These are phyloP conservation scores for Cladosporium austrohemisphaericum DNA, from an alignment of 2,329 filamentous ascomycete species.

Conservation along the genomic window DNA sequence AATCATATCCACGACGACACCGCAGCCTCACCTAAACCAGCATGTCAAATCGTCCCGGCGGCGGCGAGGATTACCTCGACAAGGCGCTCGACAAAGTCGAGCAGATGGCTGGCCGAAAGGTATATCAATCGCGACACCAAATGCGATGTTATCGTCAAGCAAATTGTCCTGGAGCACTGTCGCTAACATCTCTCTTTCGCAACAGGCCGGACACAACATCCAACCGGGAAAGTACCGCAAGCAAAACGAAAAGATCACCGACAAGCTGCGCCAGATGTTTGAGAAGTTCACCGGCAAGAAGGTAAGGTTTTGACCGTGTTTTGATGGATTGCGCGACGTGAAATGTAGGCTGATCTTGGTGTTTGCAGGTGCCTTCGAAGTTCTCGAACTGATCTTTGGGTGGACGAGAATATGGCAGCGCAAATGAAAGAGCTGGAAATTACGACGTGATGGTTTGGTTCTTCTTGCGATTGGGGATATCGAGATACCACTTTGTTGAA, in stretches of 20 bases:
- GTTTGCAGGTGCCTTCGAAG: slow-evolving; percentile 9
- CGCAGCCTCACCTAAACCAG: neutral
- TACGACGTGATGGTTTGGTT: neutral
- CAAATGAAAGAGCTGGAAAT: neutral
- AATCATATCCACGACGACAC: neutral
- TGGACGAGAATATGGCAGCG: neutral
- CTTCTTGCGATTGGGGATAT: no score
- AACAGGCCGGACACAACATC: slow-evolving; percentile 21
- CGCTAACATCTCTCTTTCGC: no score
- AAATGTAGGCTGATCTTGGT: no score
- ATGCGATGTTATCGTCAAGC: no score
- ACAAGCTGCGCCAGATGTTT: slow-evolving; percentile 29
- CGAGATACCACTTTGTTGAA: no score
- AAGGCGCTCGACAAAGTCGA: slow-evolving; percentile 24
- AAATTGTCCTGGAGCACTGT: no score
- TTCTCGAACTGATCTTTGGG: slow-evolving; percentile 11
- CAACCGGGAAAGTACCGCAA: slow-evolving; percentile 27
- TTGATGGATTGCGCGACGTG: neutral
- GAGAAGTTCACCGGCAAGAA: slow-evolving; percentile 34
- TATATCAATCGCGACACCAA: neutral
- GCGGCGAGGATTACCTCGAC: slow-evolving; percentile 29
- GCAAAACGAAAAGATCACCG: slow-evolving; percentile 34
- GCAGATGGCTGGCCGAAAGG: slow-evolving; percentile 19
- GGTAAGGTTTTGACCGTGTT: slow-evolving; percentile 16
- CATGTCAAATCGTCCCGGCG: neutral